phyloP scores from a whole-genome alignment of 768 basidiomycete genomes.

The Panus rudis region DNA sequence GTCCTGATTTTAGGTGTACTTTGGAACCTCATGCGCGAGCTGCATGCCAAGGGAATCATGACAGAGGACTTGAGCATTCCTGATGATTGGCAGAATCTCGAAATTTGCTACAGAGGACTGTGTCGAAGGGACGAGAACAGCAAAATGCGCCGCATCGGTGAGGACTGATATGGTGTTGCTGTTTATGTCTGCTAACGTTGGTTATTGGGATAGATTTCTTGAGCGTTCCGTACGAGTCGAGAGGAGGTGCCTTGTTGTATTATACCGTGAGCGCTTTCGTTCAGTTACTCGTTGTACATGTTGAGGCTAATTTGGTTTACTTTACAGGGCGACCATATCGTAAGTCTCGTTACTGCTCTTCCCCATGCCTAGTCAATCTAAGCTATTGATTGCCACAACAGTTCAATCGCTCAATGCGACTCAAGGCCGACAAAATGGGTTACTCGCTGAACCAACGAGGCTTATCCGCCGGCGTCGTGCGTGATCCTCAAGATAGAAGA shows the following conservation, averaged over 20 bases:
- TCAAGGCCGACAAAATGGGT: conserved; percentile 75
- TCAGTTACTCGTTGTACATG: not conserved
- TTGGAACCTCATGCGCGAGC: conserved; percentile 42
- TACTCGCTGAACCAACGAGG: conserved; percentile 88
- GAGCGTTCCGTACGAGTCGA: conserved; percentile 67
- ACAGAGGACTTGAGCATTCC: conserved; percentile 76
- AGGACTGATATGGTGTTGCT: conserved; percentile 10
- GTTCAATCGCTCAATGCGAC: conserved; percentile 87
- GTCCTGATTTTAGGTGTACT: conserved; percentile 51
- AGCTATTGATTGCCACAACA: conserved; percentile 23
- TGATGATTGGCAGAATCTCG: conserved; percentile 57
- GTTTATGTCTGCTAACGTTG: not conserved
- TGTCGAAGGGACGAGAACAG: conserved; percentile 40
- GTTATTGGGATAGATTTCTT: conserved; percentile 52
- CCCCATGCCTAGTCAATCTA: not conserved
- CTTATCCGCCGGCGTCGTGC: conserved; percentile 62
- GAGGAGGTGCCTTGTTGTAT: conserved; percentile 86
- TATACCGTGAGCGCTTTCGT: conserved; percentile 67
- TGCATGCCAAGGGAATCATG: conserved; percentile 54
- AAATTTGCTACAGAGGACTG: conserved; percentile 77
- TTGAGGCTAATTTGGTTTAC: conserved; percentile 16
- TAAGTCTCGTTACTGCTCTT: conserved; percentile 30
- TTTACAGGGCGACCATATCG: conserved; percentile 79
- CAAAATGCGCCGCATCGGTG: conserved; percentile 62
- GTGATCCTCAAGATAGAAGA: conserved; percentile 56